Conservation (phyloP, 768 basidiomycete species). For the Rhodotorula sphaerocarpa region DNA sequence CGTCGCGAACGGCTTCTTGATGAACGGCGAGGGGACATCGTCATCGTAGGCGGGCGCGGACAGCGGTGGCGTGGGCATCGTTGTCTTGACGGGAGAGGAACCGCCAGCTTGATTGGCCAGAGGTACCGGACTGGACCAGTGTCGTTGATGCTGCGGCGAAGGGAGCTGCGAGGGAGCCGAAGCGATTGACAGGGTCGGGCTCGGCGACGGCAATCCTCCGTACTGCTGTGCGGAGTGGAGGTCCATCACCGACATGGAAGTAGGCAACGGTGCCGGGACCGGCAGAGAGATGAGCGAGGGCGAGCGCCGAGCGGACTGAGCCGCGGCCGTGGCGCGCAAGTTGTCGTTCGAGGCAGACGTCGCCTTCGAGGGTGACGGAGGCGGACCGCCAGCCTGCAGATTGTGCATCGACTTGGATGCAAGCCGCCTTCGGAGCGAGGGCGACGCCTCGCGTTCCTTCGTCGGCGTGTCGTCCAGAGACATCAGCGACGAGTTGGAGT, state of each 20-base stretch:
- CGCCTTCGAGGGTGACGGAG: slow-evolving; percentile 9
- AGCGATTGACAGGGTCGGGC: neutral
- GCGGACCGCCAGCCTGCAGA: slow-evolving; percentile 3
- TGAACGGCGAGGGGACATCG: slow-evolving; percentile 31
- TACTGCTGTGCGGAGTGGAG: neutral
- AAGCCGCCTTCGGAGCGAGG: slow-evolving; percentile 23
- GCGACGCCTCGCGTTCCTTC: slow-evolving; percentile 11
- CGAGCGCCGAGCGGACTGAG: slow-evolving; percentile 6
- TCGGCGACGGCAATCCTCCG: neutral
- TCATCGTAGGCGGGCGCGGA: slow-evolving; percentile 9
- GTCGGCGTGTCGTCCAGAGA: slow-evolving; percentile 36
- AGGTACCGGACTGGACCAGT: neutral
- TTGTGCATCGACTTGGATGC: slow-evolving; percentile 34
- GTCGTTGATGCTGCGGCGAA: neutral
- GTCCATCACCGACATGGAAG: slow-evolving; percentile 1
- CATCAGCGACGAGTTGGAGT: slow-evolving; percentile 32
- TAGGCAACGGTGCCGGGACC: neutral
- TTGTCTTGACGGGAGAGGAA: too few species aligned
- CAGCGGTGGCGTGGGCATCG: neutral
- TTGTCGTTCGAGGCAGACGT: slow-evolving; percentile 30
- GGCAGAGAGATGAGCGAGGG: slow-evolving; percentile 19
- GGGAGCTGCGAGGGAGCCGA: neutral
- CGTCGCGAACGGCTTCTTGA: slow-evolving; percentile 24
- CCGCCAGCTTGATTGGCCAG: neutral
- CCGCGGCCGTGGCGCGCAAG: slow-evolving; percentile 11